Evolutionary conservation across 345 rosid species (phyloP).

Genomic region (Cardamine occulta): DNA sequence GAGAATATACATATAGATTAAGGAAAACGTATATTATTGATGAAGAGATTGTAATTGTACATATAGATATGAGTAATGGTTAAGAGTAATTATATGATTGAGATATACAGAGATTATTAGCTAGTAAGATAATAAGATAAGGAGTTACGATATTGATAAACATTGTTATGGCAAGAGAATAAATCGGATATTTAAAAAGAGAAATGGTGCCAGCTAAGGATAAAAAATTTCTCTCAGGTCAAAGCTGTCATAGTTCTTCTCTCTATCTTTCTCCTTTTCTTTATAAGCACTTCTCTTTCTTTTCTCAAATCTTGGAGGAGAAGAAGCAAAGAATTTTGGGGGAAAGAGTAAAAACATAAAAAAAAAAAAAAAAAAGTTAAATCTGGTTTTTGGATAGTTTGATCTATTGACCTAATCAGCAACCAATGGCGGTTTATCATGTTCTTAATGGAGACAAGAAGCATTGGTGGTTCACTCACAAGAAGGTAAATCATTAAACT

Average conservation of each 20-base stretch:
- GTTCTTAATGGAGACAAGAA: slow-evolving; percentile 55
- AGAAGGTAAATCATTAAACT: slow-evolving; percentile 58
- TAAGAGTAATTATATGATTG: no score
- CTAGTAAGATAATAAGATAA: neutral
- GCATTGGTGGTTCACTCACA: slow-evolving; percentile 91
- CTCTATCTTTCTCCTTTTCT: slow-evolving; percentile 35
- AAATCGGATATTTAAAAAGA: slow-evolving; percentile 42
- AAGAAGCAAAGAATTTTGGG: slow-evolving; percentile 42
- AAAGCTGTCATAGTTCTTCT: slow-evolving; percentile 63
- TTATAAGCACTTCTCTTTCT: slow-evolving; percentile 46
- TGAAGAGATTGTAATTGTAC: neutral
- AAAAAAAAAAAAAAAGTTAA: slow-evolving; percentile 11
- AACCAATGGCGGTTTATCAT: slow-evolving; percentile 43
- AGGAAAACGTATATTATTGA: neutral
- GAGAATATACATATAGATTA: neutral
- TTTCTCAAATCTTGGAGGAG: slow-evolving; percentile 38
- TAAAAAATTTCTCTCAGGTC: slow-evolving; percentile 75
- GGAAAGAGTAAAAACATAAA: slow-evolving; percentile 8
- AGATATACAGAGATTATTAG: slow-evolving; percentile 7
- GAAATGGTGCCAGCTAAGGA: slow-evolving; percentile 51
- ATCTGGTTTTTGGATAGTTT: slow-evolving; percentile 5
- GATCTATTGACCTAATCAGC: slow-evolving; percentile 9
- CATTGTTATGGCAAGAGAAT: no score
- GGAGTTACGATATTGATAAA: no score
- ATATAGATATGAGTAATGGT: no score